Evolutionary conservation across 139 green algal species (phyloP).

Genomic region (Picochlorum costavermella): DNA sequence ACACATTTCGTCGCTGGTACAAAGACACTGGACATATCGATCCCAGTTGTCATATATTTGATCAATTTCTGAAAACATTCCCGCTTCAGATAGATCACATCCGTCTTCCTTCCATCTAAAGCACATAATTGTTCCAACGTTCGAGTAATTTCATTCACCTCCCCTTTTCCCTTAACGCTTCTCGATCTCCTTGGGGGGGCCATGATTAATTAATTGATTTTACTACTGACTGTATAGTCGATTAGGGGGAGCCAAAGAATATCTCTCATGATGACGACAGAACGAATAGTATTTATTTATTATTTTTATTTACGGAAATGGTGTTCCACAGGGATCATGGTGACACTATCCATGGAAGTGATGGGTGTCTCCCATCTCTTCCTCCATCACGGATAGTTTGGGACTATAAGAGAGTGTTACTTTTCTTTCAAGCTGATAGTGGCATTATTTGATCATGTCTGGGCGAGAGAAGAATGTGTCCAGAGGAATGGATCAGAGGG

Average conservation of each 20-base stretch:
- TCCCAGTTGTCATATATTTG: conserved; percentile 83
- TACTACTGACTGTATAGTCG: background rate
- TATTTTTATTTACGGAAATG: no score
- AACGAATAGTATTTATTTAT: no score
- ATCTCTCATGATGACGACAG: no score
- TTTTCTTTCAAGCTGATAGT: no score
- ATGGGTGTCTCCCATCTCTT: no score
- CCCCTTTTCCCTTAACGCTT: background rate
- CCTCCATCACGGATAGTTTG: no score
- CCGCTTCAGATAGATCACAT: conserved; percentile 41
- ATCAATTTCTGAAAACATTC: conserved; percentile 80
- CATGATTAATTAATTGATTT: background rate
- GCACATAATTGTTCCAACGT: conserved; percentile 25
- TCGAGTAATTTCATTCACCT: conserved; percentile 30
- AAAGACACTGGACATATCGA: conserved; percentile 91
- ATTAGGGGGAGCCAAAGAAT: background rate
- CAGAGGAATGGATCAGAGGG: no score
- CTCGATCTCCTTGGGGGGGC: background rate
- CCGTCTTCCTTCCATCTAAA: conserved; percentile 15
- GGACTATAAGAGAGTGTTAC: no score
- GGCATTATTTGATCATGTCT: no score
- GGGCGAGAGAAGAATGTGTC: no score
- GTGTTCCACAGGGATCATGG: no score
- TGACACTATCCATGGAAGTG: no score
- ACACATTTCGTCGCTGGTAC: conserved; percentile 40